Base-by-base conservation (phyloP, 768 basidiomycete species). In the Suillus ampliporus region DNA sequence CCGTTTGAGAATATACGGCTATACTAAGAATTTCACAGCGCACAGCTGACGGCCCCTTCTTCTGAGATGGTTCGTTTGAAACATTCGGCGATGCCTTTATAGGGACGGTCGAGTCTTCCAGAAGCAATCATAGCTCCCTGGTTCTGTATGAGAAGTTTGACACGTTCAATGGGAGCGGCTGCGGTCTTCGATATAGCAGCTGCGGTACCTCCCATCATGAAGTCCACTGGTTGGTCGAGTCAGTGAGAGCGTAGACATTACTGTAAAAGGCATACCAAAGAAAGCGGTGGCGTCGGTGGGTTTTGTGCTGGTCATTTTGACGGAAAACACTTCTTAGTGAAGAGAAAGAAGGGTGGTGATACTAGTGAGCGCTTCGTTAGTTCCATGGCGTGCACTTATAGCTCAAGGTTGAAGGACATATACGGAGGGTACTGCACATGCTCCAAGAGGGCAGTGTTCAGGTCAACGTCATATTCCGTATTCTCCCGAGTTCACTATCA, bases 111-210 rank as follows among this genome's bases (percentile, higher is more conserved):
- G 28, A 80, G 68, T n/a, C 79, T 74, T 58, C 79, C 78, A 28
- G 78, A 68, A 15, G 67, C 64, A 37, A 78, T 65, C 69, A 77
- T 78, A 15, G 77, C 71, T 35, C 77, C 75, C 60, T 79, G 79
- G 28, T 79, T 80, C 70, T 79, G 79, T 53, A 78, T 75, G 58
- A 78, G 64, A 38, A 79, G 63, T 58, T 80, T 80, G 15, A 79
- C 74, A 19, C 78, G 78, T 63, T 79, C 78, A 52, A 79, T 79
- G 41, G 78, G 78, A 40, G 79, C 78, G 6, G 78, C 79, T 7
- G 64, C 69, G 10, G 79, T 79, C 60, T 79, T 80, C 35, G 77
- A 77, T 59, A 80, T 79, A 58, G 70, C 65, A 14, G 70, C 75
- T 35, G 69, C 74, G 5, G 73, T 72, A 31, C 78, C 77, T 14